Conservation (phyloP, 257 asterid genomes). For the Solanum habrochaites region DNA sequence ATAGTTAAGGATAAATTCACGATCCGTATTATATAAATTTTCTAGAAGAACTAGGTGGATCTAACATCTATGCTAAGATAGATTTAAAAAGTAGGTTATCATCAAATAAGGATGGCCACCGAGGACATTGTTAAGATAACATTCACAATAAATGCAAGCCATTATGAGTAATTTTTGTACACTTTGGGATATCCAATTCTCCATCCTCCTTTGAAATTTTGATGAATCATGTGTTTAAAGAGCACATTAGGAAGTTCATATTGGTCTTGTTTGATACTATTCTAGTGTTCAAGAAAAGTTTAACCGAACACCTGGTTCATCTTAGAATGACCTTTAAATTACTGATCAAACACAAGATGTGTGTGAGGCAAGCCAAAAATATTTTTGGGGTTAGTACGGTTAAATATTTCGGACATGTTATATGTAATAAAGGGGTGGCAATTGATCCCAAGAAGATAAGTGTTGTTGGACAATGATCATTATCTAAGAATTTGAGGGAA, state of each 20-base stretch:
- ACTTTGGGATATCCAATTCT: not conserved
- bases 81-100: not conserved
- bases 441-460: not conserved
- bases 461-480: not conserved
- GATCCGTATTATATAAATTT: too few relatives aligned
- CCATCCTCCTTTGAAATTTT: not conserved
- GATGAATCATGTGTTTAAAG: not conserved
- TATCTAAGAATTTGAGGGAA: not conserved
- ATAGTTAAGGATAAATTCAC: not conserved
- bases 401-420: not conserved
- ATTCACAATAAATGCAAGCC: too few relatives aligned
- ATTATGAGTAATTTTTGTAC: not conserved
- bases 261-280: not conserved
- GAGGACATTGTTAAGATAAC: not conserved
- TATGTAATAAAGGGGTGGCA: not conserved
- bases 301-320: not conserved
- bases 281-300: not conserved
- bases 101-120: not conserved
- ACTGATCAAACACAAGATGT: not conserved
- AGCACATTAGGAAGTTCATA: not conserved
- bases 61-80: not conserved
- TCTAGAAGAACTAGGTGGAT: not conserved
- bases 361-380: not conserved
- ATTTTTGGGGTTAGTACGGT: not conserved
- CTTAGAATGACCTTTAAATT: not conserved